Percentiles rank a stretch among this genome's conserved stretches.
Evolutionary conservation across 2,329 filamentous ascomycete genomes (phyloP).

Genomic region (Macrophomina tecta): DNA sequence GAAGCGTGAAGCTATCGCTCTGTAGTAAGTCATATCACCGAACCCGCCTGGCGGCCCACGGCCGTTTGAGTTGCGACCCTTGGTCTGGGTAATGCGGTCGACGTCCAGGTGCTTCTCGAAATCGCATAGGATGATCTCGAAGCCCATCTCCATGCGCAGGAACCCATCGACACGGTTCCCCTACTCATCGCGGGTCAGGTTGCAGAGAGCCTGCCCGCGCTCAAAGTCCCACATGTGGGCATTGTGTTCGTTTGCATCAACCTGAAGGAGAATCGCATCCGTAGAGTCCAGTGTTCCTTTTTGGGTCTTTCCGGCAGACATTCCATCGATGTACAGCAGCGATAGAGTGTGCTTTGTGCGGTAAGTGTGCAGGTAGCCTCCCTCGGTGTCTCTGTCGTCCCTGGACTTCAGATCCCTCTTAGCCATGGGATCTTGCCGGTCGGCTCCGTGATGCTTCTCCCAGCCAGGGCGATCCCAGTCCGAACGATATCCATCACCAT

Average conservation of each 20-base stretch:
- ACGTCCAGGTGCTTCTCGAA: conserved; percentile 56
- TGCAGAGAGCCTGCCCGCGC: conserved; percentile 64
- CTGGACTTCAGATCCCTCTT: conserved; percentile 21
- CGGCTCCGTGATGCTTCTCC: conserved; percentile 16
- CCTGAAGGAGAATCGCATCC: conserved; percentile 62
- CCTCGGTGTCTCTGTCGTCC: conserved; percentile 9
- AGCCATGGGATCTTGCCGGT: conserved; percentile 17
- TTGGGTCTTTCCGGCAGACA: conserved; percentile 68
- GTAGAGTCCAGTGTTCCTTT: conserved; percentile 73
- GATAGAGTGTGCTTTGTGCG: conserved; percentile 62
- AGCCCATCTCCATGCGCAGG: conserved; percentile 71
- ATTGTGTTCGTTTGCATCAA: conserved; percentile 27
- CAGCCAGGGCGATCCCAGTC: conserved; percentile 12
- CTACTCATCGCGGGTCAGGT: conserved; percentile 58
- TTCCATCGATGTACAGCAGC: conserved; percentile 73
- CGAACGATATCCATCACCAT: not conserved
- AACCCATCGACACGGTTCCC: conserved; percentile 64
- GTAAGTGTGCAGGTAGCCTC: conserved; percentile 72
- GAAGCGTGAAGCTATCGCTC: conserved; percentile 51
- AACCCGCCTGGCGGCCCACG: conserved; percentile 19
- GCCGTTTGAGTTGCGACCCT: conserved; percentile 30
- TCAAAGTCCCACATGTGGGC: conserved; percentile 53
- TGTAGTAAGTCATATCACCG: conserved; percentile 41
- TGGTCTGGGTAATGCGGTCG: conserved; percentile 38
- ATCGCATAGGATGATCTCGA: conserved; percentile 72